Evolutionary conservation across 768 basidiomycete species (phyloP).

Genomic region (Gymnopilus junonius): DNA sequence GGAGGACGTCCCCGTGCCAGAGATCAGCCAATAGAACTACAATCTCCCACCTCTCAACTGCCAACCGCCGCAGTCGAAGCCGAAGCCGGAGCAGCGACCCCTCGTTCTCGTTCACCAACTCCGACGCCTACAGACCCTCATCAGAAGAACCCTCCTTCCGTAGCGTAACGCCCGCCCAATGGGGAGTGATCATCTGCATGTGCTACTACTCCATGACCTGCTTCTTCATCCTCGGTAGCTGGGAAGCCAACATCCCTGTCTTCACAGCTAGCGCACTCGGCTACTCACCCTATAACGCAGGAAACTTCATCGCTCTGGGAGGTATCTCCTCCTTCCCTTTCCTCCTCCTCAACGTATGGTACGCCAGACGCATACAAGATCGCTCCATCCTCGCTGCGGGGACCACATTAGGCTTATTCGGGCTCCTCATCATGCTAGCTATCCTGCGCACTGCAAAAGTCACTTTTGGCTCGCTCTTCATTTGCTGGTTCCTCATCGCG

Average conservation of each 20-base stretch:
- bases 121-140: not conserved
- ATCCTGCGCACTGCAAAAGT: conserved; percentile 45
- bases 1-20: conserved; percentile 40
- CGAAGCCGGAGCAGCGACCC: not conserved
- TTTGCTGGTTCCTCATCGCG: conserved; percentile 64
- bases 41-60: conserved; percentile 36
- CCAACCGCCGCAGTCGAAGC: conserved; percentile 1
- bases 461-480: conserved; percentile 50
- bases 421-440: conserved; percentile 54
- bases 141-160: conserved; percentile 3
- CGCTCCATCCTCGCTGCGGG: conserved; percentile 61
- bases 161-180: conserved; percentile 29
- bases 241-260: conserved; percentile 72
- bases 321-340: conserved; percentile 68
- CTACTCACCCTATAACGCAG: conserved; percentile 66
- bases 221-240: conserved; percentile 72
- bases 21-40: conserved; percentile 40
- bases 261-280: conserved; percentile 52
- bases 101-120: not conserved
- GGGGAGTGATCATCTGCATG: conserved; percentile 64
- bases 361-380: conserved; percentile 63
- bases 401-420: conserved; percentile 50
- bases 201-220: conserved; percentile 74
- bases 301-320: conserved; percentile 73
- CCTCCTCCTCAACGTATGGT: conserved; percentile 61